Evolutionary conservation across 208 protist species (phyloP).

Genomic region (Acanthamoeba pearcei): DNA sequence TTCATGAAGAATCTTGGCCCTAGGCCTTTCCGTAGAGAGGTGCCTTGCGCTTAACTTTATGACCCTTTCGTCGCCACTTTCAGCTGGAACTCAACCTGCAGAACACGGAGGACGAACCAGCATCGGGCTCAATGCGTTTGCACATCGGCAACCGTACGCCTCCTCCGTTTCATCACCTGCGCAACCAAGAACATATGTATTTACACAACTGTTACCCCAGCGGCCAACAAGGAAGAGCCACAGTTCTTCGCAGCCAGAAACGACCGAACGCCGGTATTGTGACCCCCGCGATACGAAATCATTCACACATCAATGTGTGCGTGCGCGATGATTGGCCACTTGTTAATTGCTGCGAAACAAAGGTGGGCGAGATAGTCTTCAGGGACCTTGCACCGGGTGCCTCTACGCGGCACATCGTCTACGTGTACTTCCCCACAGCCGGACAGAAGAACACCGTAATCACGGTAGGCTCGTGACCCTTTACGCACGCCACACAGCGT

Average conservation of each 20-base stretch:
- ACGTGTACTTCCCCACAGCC: slow-evolving; percentile 22
- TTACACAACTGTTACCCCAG: too few relatives aligned
- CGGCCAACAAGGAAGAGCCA: neutral
- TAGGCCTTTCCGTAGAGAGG: neutral
- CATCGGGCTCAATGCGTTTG: neutral
- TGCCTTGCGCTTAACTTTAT: neutral
- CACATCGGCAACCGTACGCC: neutral
- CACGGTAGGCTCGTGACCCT: neutral
- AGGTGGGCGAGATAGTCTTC: slow-evolving; percentile 1
- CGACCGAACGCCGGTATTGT: neutral
- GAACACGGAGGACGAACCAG: neutral
- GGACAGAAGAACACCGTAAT: slow-evolving; percentile 22
- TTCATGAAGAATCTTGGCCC: too few relatives aligned
- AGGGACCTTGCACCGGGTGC: neutral
- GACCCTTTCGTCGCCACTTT: neutral
- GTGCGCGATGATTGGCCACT: neutral
- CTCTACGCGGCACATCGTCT: neutral
- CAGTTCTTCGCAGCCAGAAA: neutral
- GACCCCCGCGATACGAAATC: too few relatives aligned
- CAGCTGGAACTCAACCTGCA: neutral
- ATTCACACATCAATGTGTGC: too few relatives aligned
- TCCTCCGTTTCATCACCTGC: neutral
- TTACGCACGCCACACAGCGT: neutral
- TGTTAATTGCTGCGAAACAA: neutral
- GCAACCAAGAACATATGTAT: neutral